These are phyloP conservation scores for Phytopythium montanum DNA, from an alignment of 352 stramenopile species.

Conservation along the genomic window DNA sequence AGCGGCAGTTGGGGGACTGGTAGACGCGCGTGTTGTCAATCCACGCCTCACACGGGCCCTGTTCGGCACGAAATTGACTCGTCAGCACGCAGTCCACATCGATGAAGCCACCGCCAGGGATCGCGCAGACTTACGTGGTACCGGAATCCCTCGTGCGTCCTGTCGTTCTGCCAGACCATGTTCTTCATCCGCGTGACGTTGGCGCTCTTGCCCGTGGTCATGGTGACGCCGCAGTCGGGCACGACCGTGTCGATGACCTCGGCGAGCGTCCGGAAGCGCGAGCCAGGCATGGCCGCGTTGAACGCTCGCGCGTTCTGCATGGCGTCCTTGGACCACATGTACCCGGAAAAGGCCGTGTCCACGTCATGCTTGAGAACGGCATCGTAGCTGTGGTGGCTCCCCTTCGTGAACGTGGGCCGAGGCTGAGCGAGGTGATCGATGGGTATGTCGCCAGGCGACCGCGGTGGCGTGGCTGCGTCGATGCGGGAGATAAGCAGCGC, in stretches of 20 bases:
- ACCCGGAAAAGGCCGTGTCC: no score
- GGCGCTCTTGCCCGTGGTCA: slow-evolving; percentile 11
- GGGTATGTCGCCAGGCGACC: neutral
- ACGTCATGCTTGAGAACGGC: no score
- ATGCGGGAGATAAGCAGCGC: neutral
- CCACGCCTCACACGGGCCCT: slow-evolving; percentile 49
- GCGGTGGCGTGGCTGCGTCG: neutral
- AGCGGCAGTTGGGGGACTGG: slow-evolving; percentile 30
- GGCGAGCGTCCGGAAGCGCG: slow-evolving; percentile 16
- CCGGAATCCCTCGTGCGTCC: slow-evolving; percentile 28
- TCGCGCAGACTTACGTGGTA: slow-evolving; percentile 14
- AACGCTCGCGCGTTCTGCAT: no score
- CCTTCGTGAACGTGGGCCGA: no score
- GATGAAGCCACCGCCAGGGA: neutral
- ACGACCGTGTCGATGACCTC: slow-evolving; percentile 20
- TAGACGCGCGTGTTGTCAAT: slow-evolving; percentile 30
- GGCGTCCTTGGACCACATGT: no score
- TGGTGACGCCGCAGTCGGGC: slow-evolving; percentile 10
- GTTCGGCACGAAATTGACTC: neutral
- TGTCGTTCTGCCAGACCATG: slow-evolving; percentile 14
- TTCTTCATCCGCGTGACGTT: slow-evolving; percentile 22
- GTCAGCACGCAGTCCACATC: no score
- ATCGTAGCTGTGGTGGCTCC: no score
- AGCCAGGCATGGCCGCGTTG: slow-evolving; percentile 15
- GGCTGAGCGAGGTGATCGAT: no score